phyloP scores from a whole-genome alignment of 2,329 filamentous ascomycete species.

The Fusarium austroafricanum region DNA sequence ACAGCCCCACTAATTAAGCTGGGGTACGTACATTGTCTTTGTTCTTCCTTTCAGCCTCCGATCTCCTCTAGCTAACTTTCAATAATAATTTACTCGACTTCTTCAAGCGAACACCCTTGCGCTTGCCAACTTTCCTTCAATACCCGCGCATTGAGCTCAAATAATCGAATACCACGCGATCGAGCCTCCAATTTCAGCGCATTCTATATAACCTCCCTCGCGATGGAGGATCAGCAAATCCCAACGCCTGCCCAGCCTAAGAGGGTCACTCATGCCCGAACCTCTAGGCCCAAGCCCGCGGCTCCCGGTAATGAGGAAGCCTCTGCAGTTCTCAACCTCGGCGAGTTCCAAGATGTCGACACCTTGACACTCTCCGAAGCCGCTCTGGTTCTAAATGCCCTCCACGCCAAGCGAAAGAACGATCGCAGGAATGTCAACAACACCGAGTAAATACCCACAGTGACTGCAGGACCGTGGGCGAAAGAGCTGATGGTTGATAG shows the following conservation, averaged over 20 bases:
- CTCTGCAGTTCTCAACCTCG: slow-evolving; percentile 81
- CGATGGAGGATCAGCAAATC: slow-evolving; percentile 33
- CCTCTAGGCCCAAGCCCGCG: slow-evolving; percentile 75
- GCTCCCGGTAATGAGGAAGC: slow-evolving; percentile 89
- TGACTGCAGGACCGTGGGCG: background rate
- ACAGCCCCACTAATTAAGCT: slow-evolving; percentile 41
- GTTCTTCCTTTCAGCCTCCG: slow-evolving; percentile 28
- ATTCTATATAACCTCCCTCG: background rate
- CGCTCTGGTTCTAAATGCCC: slow-evolving; percentile 88
- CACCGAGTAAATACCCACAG: slow-evolving; percentile 71
- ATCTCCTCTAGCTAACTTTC: slow-evolving; percentile 27
- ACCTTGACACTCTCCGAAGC: slow-evolving; percentile 94
- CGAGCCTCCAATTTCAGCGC: background rate
- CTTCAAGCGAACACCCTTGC: background rate
- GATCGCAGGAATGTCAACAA: slow-evolving; percentile 86
- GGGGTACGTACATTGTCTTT: slow-evolving; percentile 35
- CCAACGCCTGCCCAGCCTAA: slow-evolving; percentile 22
- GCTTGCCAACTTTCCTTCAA: background rate
- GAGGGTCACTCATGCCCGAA: slow-evolving; percentile 49
- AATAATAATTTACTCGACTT: slow-evolving; percentile 15
- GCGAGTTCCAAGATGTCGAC: slow-evolving; percentile 93
- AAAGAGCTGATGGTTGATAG: slow-evolving; percentile 52
- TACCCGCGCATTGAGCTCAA: slow-evolving; percentile 1
- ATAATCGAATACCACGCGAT: background rate
- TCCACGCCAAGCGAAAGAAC: slow-evolving; percentile 82